A percentile compares a stretch with the other conserved stretches of the same genome.
Conservation (phyloP, 345 rosid genomes). For the Acer saccharum region DNA sequence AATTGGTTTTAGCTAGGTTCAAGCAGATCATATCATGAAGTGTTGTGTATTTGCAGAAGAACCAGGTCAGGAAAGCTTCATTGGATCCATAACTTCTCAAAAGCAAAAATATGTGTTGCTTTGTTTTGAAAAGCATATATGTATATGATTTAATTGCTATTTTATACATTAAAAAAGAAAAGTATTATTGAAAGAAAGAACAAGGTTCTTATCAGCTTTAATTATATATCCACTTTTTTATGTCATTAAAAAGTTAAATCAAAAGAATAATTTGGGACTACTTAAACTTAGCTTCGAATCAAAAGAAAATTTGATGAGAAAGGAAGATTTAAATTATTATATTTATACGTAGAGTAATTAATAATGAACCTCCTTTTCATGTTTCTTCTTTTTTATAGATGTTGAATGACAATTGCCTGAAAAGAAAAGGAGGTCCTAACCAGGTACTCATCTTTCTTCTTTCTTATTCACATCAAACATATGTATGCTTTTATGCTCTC, state of each 20-base stretch:
- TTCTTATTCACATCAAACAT: neutral
- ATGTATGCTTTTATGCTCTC: conserved; percentile 11
- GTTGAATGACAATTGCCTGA: conserved; percentile 39
- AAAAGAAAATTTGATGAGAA: neutral
- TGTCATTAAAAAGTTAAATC: conserved; percentile 18
- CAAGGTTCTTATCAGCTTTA: conserved; percentile 39
- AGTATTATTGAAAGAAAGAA: conserved; percentile 36
- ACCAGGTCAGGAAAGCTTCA: conserved; percentile 36
- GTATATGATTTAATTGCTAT: neutral
- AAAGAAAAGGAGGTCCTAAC: conserved; percentile 43
- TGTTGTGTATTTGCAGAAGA: conserved; percentile 27
- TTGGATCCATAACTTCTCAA: conserved; percentile 34
- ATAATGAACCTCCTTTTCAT: conserved; percentile 6
- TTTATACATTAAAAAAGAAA: conserved; percentile 18
- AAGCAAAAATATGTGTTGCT: conserved; percentile 3
- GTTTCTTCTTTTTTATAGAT: conserved; percentile 18
- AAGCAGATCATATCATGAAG: conserved; percentile 28
- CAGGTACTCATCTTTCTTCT: conserved; percentile 18
- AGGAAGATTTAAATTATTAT: conserved; percentile 7
- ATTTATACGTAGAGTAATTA: neutral
- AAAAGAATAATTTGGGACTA: conserved; percentile 21
- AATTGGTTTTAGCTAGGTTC: conserved; percentile 21
- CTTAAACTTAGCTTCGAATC: conserved; percentile 9
- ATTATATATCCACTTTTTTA: conserved; percentile 18
- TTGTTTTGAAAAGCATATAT: conserved; percentile 19